Evolutionary conservation across 108 stramenopile species (phyloP).

Genomic region (Pinguiococcus pyrenoidosus): DNA sequence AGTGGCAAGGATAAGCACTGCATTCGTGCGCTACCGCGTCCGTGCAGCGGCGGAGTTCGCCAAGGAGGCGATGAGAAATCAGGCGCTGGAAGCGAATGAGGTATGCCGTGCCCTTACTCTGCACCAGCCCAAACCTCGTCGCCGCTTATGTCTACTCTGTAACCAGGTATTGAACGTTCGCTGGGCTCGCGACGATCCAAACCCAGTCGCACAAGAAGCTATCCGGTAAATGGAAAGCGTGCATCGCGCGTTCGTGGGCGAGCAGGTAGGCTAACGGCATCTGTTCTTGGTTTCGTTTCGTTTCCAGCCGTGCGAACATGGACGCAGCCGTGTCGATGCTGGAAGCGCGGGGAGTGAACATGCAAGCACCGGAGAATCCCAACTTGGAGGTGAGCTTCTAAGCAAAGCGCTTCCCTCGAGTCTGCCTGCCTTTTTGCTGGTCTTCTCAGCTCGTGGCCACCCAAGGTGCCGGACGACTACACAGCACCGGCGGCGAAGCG

Average conservation of each 20-base stretch:
- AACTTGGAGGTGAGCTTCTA: too few species aligned
- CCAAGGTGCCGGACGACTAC: slow-evolving; percentile 1
- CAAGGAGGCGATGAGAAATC: slow-evolving; percentile 29
- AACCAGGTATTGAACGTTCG: slow-evolving; percentile 21
- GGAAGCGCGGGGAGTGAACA: slow-evolving; percentile 7
- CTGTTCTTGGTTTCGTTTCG: too few species aligned
- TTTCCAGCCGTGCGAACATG: slow-evolving; percentile 30
- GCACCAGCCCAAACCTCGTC: too few species aligned
- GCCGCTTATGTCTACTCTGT: too few species aligned
- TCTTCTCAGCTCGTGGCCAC: too few species aligned
- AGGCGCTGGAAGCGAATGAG: slow-evolving; percentile 22
- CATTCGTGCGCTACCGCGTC: slow-evolving; percentile 29
- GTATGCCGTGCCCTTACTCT: too few species aligned
- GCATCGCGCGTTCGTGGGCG: too few species aligned
- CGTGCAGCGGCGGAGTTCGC: slow-evolving; percentile 25
- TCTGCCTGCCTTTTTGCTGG: too few species aligned
- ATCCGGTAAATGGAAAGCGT: too few species aligned
- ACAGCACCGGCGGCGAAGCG: background rate
- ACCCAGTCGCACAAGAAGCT: slow-evolving; percentile 36
- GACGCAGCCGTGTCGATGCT: slow-evolving; percentile 23
- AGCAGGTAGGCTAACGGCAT: too few species aligned
- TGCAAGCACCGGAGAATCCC: background rate
- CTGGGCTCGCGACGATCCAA: slow-evolving; percentile 39
- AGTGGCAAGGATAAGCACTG: slow-evolving; percentile 17
- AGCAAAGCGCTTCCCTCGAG: too few species aligned